Conservation (phyloP, 1,284 basidiomycete genomes). For the Boletus semigastroideus region DNA sequence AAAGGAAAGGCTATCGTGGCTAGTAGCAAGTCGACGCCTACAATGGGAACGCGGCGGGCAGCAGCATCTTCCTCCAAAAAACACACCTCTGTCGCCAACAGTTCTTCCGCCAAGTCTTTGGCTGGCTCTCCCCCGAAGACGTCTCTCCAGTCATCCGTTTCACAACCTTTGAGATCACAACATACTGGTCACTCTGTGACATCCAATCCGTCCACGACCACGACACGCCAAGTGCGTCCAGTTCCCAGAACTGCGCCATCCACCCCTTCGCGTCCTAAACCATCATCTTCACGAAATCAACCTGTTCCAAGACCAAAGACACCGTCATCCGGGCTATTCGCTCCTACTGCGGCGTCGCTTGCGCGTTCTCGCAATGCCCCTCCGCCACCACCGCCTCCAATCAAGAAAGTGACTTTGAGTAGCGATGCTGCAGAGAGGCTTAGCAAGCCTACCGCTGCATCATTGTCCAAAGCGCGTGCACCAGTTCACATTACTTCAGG, state of each 20-base stretch:
- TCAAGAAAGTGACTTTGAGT: constrained; percentile 51
- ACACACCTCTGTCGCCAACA: constrained; percentile 21
- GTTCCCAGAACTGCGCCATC: constrained; percentile 36
- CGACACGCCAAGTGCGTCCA: constrained; percentile 31
- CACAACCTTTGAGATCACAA: constrained; percentile 50
- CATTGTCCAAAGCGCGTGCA: constrained; percentile 51
- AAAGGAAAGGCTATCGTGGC: constrained; percentile 28
- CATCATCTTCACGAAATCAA: constrained; percentile 34
- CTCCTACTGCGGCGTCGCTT: constrained; percentile 76
- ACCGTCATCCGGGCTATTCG: constrained; percentile 61
- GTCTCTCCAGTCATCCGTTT: constrained; percentile 30
- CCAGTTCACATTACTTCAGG: constrained; percentile 25
- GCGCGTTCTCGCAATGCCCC: constrained; percentile 58
- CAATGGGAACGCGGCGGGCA: constrained; percentile 15
- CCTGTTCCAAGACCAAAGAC: constrained; percentile 47
- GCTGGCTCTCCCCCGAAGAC: constrained; percentile 30
- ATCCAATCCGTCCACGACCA: constrained; percentile 43
- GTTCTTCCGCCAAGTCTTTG: constrained; percentile 29
- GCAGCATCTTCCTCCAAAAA: constrained; percentile 27
- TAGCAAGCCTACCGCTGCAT: constrained; percentile 75
- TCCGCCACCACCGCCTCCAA: constrained; percentile 44
- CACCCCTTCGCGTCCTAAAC: constrained; percentile 48
- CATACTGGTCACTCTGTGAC: constrained; percentile 50
- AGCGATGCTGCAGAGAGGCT: constrained; percentile 57
- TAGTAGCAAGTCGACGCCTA: constrained; percentile 21